Evolutionary conservation across 1,284 basidiomycete species (phyloP).

Genomic region (Wolfiporia cocos): DNA sequence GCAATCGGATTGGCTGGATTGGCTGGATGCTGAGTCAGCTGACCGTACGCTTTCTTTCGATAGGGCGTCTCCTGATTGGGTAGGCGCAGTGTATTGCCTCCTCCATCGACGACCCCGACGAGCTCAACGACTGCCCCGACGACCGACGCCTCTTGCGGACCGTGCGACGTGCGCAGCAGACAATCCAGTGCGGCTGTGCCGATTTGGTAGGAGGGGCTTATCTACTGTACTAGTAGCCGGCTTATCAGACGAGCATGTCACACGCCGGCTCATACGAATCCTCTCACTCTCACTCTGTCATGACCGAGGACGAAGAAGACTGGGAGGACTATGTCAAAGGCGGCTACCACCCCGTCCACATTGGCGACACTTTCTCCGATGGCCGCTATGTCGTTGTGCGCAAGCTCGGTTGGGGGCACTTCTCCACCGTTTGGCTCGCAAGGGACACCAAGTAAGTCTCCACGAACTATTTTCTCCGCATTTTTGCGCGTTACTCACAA

Average conservation of each 20-base stretch:
- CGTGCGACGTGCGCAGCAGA: too few relatives aligned
- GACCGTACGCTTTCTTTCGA: too few relatives aligned
- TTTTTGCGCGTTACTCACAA: neutral
- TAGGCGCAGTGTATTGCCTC: too few relatives aligned
- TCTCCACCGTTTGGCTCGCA: slow-evolving; percentile 92
- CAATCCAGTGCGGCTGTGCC: too few relatives aligned
- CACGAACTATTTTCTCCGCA: slow-evolving; percentile 2
- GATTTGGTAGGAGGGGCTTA: too few relatives aligned
- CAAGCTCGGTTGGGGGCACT: slow-evolving; percentile 98
- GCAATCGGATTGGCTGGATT: too few relatives aligned
- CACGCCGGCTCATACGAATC: slow-evolving; percentile 43
- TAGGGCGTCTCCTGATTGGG: too few relatives aligned
- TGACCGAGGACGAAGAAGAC: slow-evolving; percentile 79
- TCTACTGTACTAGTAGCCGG: slow-evolving; percentile 3
- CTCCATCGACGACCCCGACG: too few relatives aligned
- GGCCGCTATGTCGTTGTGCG: slow-evolving; percentile 88
- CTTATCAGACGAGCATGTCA: slow-evolving; percentile 27
- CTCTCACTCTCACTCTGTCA: slow-evolving; percentile 51
- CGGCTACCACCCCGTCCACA: slow-evolving; percentile 94
- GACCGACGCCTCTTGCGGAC: too few relatives aligned
- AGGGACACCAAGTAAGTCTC: slow-evolving; percentile 72
- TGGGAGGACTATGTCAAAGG: slow-evolving; percentile 88
- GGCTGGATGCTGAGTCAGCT: too few relatives aligned
- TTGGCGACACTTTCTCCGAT: slow-evolving; percentile 89
- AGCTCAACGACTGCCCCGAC: too few relatives aligned